Percentiles rank a stretch among this genome's conserved stretches.
phyloP scores from a whole-genome alignment of 2,329 filamentous ascomycete species.

The Mycogone perniciosa region DNA sequence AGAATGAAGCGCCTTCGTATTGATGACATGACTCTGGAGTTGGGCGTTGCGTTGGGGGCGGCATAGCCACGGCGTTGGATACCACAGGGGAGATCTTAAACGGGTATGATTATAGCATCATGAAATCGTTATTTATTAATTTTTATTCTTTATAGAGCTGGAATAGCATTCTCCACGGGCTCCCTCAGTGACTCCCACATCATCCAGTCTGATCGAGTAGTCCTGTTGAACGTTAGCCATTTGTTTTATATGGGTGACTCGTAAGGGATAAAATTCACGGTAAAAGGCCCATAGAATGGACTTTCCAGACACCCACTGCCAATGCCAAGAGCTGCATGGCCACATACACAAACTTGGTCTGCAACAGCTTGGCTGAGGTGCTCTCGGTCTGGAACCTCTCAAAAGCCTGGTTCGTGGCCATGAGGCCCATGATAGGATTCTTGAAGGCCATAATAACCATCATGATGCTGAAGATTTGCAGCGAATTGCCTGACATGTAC shows the following conservation, averaged over 20 bases:
- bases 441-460: constrained; percentile 99
- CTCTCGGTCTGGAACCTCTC: constrained; percentile 80
- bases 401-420: constrained; percentile 82
- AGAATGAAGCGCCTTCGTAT: not conserved
- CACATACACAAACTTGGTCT: constrained; percentile 84
- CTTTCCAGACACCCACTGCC: constrained; percentile 87
- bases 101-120: not conserved
- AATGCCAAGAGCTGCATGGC: constrained; percentile 79
- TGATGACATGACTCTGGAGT: not conserved
- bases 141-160: constrained; percentile 44
- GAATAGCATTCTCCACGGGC: constrained; percentile 59
- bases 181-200: constrained; percentile 82
- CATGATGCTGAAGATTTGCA: constrained; percentile 99
- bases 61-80: constrained; percentile 14
- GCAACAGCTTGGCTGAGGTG: constrained; percentile 65
- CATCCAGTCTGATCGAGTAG: constrained; percentile 93
- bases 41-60: not conserved
- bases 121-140: not conserved
- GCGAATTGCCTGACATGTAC: constrained; percentile 99
- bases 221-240: constrained; percentile 44
- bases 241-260: not conserved
- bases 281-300: constrained; percentile 91
- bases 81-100: not conserved
- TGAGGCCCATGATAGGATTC: constrained; percentile 78
- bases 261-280: constrained; percentile 54